Conservation (phyloP, 192 early-diverging fungal species). For the Rhizophagus sp. region DNA sequence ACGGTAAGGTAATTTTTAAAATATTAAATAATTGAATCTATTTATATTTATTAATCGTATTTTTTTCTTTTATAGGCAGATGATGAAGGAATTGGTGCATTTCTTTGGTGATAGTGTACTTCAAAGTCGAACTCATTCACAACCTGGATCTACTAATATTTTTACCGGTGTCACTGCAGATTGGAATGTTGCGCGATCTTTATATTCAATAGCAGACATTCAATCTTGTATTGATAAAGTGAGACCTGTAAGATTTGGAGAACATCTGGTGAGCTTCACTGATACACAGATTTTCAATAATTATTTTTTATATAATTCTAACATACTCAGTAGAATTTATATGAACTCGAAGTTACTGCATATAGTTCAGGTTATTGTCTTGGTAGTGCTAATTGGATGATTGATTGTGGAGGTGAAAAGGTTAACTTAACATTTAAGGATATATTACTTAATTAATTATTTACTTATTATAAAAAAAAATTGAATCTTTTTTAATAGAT, state of each 20-base stretch:
- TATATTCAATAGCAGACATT: conserved; percentile 46
- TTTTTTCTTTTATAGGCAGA: conserved; percentile 37
- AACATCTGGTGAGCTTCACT: conserved; percentile 47
- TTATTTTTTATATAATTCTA: conserved; percentile 23
- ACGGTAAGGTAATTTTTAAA: conserved; percentile 38
- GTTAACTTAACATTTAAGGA: conserved; percentile 25
- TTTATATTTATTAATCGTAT: not conserved
- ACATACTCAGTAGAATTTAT: conserved; percentile 36
- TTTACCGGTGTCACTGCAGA: not conserved
- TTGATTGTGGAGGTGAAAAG: conserved; percentile 64
- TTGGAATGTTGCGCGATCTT: conserved; percentile 30
- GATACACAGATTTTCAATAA: not conserved
- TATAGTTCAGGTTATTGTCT: conserved; percentile 77
- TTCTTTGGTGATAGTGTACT: conserved; percentile 45
- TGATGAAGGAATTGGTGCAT: conserved; percentile 64
- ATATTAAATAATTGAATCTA: not conserved
- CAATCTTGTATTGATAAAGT: conserved; percentile 61
- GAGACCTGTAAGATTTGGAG: conserved; percentile 56
- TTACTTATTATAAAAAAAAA: not conserved
- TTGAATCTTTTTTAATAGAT: conserved; percentile 30
- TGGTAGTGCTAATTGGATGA: conserved; percentile 73
- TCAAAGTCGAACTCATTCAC: not conserved
- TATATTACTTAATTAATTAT: not conserved
- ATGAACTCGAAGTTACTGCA: conserved; percentile 50
- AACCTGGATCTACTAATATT: not conserved